Base-by-base conservation (phyloP, 1,284 basidiomycete species). In the Sparassis latifolia region DNA sequence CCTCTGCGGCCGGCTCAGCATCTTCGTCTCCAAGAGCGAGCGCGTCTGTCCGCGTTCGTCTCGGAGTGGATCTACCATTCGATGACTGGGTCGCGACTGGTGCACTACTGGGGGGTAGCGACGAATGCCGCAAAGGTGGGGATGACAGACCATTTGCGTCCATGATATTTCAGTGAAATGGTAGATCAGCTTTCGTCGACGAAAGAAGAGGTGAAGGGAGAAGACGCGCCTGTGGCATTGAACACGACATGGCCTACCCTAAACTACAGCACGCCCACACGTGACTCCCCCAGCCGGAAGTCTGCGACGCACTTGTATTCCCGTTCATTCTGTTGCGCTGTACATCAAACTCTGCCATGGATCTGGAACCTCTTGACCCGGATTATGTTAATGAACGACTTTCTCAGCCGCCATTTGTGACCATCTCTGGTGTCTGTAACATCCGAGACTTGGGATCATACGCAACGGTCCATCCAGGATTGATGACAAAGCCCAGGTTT, bases 51-150 rank as follows among this genome's bases (percentile, higher is more conserved):
- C 78, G 71, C 46, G 70, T 67, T 41, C 75, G 72, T 43, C 71
- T 68, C 44, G 73, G 68, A 28, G 67, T 73, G 39, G 70, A 66
- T 45, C 66, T 67, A 20, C 69, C 62, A 47, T 70, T 73, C 9
- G 77, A 73, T 3, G 78, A 73, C n/a, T 62, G 73, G 1, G 73
- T 69, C 5, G 68, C 68, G 51, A 76, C 66, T 3, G 83, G 82
- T 0, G 78, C 78, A 53, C 83, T 88, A 62, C 86, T 88, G 3
- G 85, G 82, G 4, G 86, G 86, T 4, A 87, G 66, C 45, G 79
- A 79, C 4, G 69, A 74, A 30, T 67, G 60, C 12, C 68, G 65
- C 5, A 64, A 53, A 12, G 66, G 62, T 9, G 68, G 69, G 44
- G 77, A 77, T 28, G 73, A 68, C 33, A 66, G 57, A 10, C 66